These are phyloP conservation scores for Sinapis alba DNA, from an alignment of 441 rosid genomes.

Conservation along the genomic window DNA sequence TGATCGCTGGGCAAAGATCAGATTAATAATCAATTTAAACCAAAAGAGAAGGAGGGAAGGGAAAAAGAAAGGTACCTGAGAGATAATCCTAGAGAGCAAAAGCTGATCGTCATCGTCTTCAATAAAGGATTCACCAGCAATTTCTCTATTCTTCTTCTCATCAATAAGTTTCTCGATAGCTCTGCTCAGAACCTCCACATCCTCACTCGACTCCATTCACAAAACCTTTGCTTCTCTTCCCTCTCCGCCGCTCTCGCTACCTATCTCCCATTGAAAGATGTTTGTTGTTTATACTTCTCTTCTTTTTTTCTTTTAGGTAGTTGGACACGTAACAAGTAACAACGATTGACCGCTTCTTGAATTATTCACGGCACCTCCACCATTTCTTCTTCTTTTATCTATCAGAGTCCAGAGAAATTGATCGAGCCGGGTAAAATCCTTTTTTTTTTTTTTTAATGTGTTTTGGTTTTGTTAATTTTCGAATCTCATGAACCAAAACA, in stretches of 20 bases:
- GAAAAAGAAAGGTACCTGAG: conserved; percentile 33
- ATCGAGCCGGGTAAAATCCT: neutral
- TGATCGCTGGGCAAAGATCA: neutral
- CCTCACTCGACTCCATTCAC: conserved; percentile 37
- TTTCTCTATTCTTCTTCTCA: conserved; percentile 38
- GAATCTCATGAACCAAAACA: neutral
- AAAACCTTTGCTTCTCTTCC: neutral
- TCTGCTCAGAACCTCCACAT: conserved; percentile 28
- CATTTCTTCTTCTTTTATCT: neutral
- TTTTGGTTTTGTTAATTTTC: neutral
- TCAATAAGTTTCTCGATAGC: conserved; percentile 41
- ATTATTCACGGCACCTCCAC: conserved; percentile 16
- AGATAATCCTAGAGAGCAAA: conserved; percentile 33
- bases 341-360: conserved; percentile 21
- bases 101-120: conserved; percentile 42
- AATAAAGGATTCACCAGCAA: conserved; percentile 33
- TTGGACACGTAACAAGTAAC: conserved; percentile 36
- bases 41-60: neutral
- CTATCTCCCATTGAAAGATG: neutral
- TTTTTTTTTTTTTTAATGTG: neutral
- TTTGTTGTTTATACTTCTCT: conserved; percentile 11
- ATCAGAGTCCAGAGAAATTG: neutral
- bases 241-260: conserved; percentile 8
- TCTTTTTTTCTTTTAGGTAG: neutral
- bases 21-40: neutral